Evolutionary conservation across 176 grass and related monocot genomes (phyloP).

Genomic region (Juncus inflexus): DNA sequence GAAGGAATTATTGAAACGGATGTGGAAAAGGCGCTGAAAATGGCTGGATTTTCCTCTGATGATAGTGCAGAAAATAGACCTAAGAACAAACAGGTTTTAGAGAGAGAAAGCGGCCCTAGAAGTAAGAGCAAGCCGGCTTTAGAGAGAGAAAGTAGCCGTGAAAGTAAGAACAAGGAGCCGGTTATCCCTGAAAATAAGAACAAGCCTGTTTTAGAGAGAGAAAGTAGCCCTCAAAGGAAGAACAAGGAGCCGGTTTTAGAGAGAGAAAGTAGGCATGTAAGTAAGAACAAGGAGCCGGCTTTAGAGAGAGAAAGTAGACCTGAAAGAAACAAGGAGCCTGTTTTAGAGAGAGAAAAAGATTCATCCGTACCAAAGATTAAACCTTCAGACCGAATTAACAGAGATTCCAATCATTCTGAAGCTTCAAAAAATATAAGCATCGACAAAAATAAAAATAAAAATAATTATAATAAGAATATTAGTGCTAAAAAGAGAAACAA

Average conservation of each 20-base stretch:
- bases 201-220: conserved; percentile 22
- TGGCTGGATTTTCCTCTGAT: too few relatives aligned
- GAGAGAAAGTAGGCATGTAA: not conserved
- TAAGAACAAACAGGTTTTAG: conserved; percentile 11
- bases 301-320: conserved; percentile 28
- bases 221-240: conserved; percentile 29
- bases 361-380: conserved; percentile 23
- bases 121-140: conserved; percentile 21
- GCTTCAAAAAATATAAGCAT: too few relatives aligned
- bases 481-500: conserved; percentile 10
- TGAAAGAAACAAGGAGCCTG: conserved; percentile 8
- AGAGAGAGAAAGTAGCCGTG: conserved; percentile 24
- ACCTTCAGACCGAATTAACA: not conserved
- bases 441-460: conserved; percentile 7
- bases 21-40: not conserved
- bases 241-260: not conserved
- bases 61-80: not conserved
- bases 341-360: conserved; percentile 8
- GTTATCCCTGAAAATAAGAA: not conserved
- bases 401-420: conserved; percentile 1
- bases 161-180: conserved; percentile 3
- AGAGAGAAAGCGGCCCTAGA: conserved; percentile 27
- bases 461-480: not conserved
- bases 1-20: not conserved
- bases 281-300: conserved; percentile 21